phyloP scores from a whole-genome alignment of 2,329 filamentous ascomycete species.

The Aureobasidium musti region DNA sequence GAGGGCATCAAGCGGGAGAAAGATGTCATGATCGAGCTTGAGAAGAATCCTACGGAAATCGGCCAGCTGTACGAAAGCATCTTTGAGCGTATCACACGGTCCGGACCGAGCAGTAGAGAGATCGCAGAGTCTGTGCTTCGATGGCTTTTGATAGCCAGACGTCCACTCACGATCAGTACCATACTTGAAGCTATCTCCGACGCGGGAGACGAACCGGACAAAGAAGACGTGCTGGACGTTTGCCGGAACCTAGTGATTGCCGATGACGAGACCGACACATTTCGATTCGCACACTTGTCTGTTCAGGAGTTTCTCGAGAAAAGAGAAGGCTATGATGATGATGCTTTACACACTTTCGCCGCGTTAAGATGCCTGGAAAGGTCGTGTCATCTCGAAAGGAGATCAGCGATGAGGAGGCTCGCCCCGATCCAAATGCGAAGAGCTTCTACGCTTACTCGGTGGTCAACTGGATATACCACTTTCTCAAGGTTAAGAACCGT shows the following conservation, averaged over 20 bases:
- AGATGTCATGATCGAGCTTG: neutral
- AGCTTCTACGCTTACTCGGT: neutral
- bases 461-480: neutral
- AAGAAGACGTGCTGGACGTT: neutral
- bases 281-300: neutral
- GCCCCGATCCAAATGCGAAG: neutral
- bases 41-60: neutral
- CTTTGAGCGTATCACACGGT: neutral
- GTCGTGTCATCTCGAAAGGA: neutral
- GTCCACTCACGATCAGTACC: neutral
- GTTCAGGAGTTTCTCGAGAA: neutral
- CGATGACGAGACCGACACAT: neutral
- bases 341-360: neutral
- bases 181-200: neutral
- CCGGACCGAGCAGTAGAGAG: neutral
- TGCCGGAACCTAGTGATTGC: neutral
- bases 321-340: neutral
- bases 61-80: neutral
- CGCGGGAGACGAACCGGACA: neutral
- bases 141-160: neutral
- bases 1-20: neutral
- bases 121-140: neutral
- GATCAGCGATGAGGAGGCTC: neutral
- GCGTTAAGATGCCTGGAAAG: neutral
- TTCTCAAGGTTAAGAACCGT: neutral